Base-by-base conservation (phyloP, 441 rosid species). In the Pelargonium myrrhifolium region DNA sequence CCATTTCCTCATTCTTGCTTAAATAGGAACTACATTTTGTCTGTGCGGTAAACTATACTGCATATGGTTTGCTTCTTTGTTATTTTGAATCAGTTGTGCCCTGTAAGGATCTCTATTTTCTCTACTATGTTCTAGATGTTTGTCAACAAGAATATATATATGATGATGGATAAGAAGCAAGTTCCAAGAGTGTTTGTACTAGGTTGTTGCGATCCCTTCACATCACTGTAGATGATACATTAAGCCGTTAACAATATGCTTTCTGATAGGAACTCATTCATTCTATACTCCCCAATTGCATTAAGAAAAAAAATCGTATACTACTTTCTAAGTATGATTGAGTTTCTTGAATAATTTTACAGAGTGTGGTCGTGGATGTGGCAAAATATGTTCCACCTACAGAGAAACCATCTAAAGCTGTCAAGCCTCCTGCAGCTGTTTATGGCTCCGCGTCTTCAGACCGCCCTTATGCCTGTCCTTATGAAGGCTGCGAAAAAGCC, bases 401-500 rank as follows among this genome's bases (percentile, higher is more conserved):
- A 4, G 99, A 93, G 85, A 93, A 89, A 81, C 68, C 80, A 42
- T 4, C 79, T 3, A 89, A 86, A 81, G 67, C 79, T 42, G 20
- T 86, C 0, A 89, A 87, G 83, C 78, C 93, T 45, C 64, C 89
- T 55, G 68, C 89, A 0, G 81, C 75, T 6, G 82, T 74, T 40
- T 86, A 81, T 73, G 89, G 81, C 42, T 78, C 91, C 15, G 88
- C 88, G 35, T 79, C 97, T 64, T 81, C 83, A 0, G 95, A 88
- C 64, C 97, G 93, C 18, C 97, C 97, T 59, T 87, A 83, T 45
- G 90, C 82, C 20, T 93, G 97, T 76, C 97, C 97, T n/a, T 91
- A 86, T 31, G 89, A 88, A 47, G 95, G 89, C 22, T 91, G 99
- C 68, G 89, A 87, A 67, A 93, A 93, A 81, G 91, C 96, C 24